Percentiles rank a stretch among this genome's conserved stretches.
These are phyloP conservation scores for Exophiala mesophila DNA, from an alignment of 2,329 filamentous ascomycete species.

Conservation along the genomic window DNA sequence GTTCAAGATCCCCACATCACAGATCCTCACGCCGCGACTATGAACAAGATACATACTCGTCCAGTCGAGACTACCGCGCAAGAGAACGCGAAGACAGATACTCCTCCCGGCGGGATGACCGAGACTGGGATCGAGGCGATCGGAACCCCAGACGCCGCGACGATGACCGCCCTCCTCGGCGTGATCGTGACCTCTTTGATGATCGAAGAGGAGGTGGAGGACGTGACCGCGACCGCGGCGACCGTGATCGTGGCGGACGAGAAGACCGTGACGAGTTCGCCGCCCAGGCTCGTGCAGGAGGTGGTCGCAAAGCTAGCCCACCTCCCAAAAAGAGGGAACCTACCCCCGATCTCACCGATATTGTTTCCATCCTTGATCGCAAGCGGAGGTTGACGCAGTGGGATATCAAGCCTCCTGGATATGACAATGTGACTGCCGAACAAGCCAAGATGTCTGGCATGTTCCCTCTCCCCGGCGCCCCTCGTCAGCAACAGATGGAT, in stretches of 20 bases:
- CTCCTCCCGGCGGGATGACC: slow-evolving; percentile 61
- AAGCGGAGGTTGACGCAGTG: slow-evolving; percentile 95
- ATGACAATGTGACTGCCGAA: slow-evolving; percentile 96
- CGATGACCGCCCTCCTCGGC: slow-evolving; percentile 55
- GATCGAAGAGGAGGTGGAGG: slow-evolving; percentile 49
- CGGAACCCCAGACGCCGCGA: slow-evolving; percentile 59
- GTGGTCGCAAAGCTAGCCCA: slow-evolving; percentile 64
- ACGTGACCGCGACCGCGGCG: slow-evolving; percentile 35
- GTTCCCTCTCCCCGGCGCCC: slow-evolving; percentile 95
- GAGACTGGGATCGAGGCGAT: slow-evolving; percentile 68
- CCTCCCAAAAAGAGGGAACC: slow-evolving; percentile 88
- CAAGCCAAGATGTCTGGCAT: slow-evolving; percentile 98
- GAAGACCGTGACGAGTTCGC: slow-evolving; percentile 49
- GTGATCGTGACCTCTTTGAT: slow-evolving; percentile 60
- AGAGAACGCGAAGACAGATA: slow-evolving; percentile 92
- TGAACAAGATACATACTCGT: slow-evolving; percentile 82
- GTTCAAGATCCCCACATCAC: slow-evolving; percentile 81
- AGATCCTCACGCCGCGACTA: slow-evolving; percentile 64
- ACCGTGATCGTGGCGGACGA: slow-evolving; percentile 37
- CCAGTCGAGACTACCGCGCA: slow-evolving; percentile 86
- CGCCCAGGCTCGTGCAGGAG: slow-evolving; percentile 35
- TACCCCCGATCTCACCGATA: slow-evolving; percentile 86
- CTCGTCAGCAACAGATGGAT: slow-evolving; percentile 91
- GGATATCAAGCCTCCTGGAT: slow-evolving; percentile 98
- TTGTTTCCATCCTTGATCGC: slow-evolving; percentile 75